Conservation (phyloP, 1,139 yeast genomes). For the Kluyveromyces marxianus region DNA sequence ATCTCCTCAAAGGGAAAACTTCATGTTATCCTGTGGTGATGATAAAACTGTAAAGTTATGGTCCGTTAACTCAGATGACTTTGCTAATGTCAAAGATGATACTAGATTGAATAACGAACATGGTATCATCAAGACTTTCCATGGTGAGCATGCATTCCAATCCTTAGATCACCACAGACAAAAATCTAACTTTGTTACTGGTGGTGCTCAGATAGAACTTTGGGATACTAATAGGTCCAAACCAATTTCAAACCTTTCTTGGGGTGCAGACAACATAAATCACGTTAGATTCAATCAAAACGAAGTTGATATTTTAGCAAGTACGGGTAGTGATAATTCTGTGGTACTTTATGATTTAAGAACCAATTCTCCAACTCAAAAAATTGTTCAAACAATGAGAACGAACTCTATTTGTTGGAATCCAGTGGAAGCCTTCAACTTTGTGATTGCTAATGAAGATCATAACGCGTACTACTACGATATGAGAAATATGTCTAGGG, state of each 20-base stretch:
- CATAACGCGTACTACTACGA: slow-evolving; percentile 94
- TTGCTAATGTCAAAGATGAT: slow-evolving; percentile 31
- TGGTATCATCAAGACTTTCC: slow-evolving; percentile 65
- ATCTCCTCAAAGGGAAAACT: slow-evolving; percentile 44
- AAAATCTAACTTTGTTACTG: slow-evolving; percentile 76
- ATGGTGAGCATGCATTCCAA: slow-evolving; percentile 79
- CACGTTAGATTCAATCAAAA: slow-evolving; percentile 83
- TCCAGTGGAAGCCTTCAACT: slow-evolving; percentile 94
- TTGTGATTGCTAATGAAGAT: slow-evolving; percentile 90
- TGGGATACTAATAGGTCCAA: slow-evolving; percentile 85
- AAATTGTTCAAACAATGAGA: slow-evolving; percentile 72
- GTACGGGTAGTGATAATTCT: slow-evolving; percentile 89
- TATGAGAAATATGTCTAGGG: slow-evolving; percentile 80
- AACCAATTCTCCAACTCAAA: slow-evolving; percentile 89
- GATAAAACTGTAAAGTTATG: slow-evolving; percentile 87
- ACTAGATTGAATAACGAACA: slow-evolving; percentile 16
- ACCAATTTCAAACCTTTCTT: slow-evolving; percentile 68
- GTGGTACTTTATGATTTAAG: slow-evolving; percentile 85
- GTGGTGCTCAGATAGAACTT: slow-evolving; percentile 79
- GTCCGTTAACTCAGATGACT: slow-evolving; percentile 42
- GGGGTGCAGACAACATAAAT: slow-evolving; percentile 93
- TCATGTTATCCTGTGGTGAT: slow-evolving; percentile 77
- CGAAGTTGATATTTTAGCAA: slow-evolving; percentile 82
- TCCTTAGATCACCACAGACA: slow-evolving; percentile 80
- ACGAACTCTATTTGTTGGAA: slow-evolving; percentile 91